Conservation (phyloP, 2,329 filamentous ascomycete species). For the Rutstroemia sydowiana region DNA sequence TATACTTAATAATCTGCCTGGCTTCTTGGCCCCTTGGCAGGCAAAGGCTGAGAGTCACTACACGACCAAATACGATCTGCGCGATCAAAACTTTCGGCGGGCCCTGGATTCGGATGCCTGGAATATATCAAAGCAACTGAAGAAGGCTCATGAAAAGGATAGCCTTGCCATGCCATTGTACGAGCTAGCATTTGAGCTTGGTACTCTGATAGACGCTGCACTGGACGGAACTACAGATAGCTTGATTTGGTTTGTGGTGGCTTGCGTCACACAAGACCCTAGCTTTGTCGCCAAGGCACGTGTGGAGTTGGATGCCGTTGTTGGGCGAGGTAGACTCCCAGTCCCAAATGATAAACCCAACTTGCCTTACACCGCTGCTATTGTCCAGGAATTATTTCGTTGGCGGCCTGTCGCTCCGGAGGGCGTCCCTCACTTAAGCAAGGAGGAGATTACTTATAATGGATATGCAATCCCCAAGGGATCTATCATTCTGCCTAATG, state of each 20-base stretch:
- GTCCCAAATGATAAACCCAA: neutral
- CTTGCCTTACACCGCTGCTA: neutral
- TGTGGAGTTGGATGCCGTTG: constrained; percentile 3
- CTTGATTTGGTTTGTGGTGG: constrained; percentile 2
- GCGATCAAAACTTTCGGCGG: neutral
- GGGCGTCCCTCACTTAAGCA: constrained; percentile 40
- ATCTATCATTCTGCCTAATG: neutral
- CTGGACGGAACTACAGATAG: neutral
- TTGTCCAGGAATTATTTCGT: constrained; percentile 25
- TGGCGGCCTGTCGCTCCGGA: constrained; percentile 34
- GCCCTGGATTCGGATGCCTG: neutral
- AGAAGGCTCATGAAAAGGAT: neutral
- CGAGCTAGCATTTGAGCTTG: neutral
- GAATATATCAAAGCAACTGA: constrained; percentile 2
- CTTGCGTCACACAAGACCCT: neutral
- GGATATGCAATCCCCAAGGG: constrained; percentile 47
- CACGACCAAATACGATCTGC: neutral
- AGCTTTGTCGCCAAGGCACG: constrained; percentile 2
- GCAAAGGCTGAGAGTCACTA: constrained; percentile 4
- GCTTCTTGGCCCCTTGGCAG: constrained; percentile 1
- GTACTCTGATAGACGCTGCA: neutral
- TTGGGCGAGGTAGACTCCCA: constrained; percentile 1
- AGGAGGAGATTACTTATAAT: constrained; percentile 48
- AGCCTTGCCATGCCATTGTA: neutral
- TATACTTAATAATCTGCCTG: neutral